Conservation (phyloP, 23 red algal genomes). For the Cyanidiococcus yangmingshanensis region DNA sequence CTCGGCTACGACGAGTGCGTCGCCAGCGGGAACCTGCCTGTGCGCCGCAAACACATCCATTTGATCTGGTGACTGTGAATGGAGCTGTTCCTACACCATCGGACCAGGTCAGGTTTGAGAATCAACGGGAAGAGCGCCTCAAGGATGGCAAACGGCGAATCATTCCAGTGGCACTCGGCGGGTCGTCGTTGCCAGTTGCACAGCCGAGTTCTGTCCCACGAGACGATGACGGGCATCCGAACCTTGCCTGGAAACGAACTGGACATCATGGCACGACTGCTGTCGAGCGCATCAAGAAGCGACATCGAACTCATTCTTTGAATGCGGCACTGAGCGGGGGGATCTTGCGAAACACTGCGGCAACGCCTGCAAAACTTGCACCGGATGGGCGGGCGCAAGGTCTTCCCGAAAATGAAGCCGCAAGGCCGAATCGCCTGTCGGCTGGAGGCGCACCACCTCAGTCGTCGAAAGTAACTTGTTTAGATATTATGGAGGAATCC, state of each 20-base stretch:
- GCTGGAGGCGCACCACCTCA: not conserved
- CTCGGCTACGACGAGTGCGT: not conserved
- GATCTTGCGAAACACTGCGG: too few relatives aligned
- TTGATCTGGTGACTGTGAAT: too few relatives aligned
- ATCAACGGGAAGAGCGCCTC: conserved; percentile 53
- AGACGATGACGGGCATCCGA: too few relatives aligned
- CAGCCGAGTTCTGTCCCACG: too few relatives aligned
- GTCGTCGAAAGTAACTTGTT: not conserved
- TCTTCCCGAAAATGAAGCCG: not conserved
- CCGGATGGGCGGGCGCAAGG: not conserved
- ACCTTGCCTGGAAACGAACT: not conserved
- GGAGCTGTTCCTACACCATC: too few relatives aligned
- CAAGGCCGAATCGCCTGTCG: not conserved
- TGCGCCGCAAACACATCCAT: conserved; percentile 2
- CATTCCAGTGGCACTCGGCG: conserved; percentile 36
- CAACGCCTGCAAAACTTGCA: not conserved
- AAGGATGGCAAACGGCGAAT: conserved; percentile 72
- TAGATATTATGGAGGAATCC: not conserved
- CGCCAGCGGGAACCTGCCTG: not conserved
- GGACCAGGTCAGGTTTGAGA: conserved; percentile 37
- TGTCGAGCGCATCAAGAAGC: conserved; percentile 1
- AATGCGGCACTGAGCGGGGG: not conserved
- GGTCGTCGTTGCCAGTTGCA: not conserved
- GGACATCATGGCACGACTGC: not conserved
- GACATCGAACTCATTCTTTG: not conserved